Evolutionary conservation across 1,139 yeast species (phyloP).

Genomic region (Tardiomyces depauwii): DNA sequence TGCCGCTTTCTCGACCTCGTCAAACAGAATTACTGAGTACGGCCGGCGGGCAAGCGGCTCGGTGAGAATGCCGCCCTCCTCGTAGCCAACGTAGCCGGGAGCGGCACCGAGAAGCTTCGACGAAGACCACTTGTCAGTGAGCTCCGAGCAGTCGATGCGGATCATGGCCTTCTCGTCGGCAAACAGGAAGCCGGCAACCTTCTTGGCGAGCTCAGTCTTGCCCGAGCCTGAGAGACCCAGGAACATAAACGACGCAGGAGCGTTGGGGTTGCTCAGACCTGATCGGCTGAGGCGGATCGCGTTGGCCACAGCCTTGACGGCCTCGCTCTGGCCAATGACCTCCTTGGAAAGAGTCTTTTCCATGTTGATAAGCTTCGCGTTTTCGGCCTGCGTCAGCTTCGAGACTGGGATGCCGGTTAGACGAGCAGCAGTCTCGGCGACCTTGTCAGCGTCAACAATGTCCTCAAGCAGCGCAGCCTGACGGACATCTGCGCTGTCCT

Average conservation of each 20-base stretch:
- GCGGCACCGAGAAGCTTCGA: slow-evolving; percentile 95
- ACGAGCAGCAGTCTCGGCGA: slow-evolving; percentile 95
- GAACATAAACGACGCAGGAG: slow-evolving; percentile 92
- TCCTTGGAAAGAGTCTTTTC: slow-evolving; percentile 70
- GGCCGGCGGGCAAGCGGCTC: slow-evolving; percentile 88
- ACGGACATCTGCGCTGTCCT: slow-evolving; percentile 59
- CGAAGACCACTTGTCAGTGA: slow-evolving; percentile 90
- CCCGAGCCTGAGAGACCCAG: slow-evolving; percentile 96
- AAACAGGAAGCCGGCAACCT: slow-evolving; percentile 88
- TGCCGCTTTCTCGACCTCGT: slow-evolving; percentile 98
- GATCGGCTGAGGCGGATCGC: slow-evolving; percentile 89
- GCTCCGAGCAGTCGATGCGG: slow-evolving; percentile 94
- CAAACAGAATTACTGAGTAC: slow-evolving; percentile 87
- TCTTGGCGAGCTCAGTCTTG: slow-evolving; percentile 95
- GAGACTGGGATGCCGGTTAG: slow-evolving; percentile 98
- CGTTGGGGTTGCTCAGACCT: slow-evolving; percentile 92
- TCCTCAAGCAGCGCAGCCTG: slow-evolving; percentile 66
- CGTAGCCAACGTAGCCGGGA: slow-evolving; percentile 97
- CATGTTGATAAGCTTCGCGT: slow-evolving; percentile 86
- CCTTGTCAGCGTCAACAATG: slow-evolving; percentile 86
- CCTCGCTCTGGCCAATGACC: slow-evolving; percentile 95
- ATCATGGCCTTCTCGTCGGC: slow-evolving; percentile 95
- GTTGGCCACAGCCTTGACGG: slow-evolving; percentile 91
- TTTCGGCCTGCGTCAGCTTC: slow-evolving; percentile 91
- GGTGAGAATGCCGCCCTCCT: slow-evolving; percentile 93